Evolutionary conservation across 208 protist species (phyloP).

Genomic region (Histomonas meleagridis): DNA sequence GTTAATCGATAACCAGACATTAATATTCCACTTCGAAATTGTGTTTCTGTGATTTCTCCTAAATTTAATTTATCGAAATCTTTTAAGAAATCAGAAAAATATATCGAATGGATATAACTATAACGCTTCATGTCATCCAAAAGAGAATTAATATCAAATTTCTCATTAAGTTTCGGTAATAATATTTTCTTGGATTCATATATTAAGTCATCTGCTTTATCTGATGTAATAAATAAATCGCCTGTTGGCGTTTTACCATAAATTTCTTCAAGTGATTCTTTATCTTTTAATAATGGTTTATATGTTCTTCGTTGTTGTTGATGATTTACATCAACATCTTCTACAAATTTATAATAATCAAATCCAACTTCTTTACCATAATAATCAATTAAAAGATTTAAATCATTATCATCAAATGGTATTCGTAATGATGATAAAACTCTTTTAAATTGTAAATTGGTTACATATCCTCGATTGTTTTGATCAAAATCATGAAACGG

Average conservation of each 20-base stretch:
- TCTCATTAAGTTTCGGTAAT: neutral
- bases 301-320: neutral
- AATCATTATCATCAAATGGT: neutral
- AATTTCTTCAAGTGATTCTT: neutral
- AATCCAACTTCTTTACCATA: neutral
- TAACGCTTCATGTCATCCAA: neutral
- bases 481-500: conserved; percentile 27
- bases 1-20: conserved; percentile 7
- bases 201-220: neutral
- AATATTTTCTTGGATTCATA: neutral
- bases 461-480: neutral
- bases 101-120: neutral
- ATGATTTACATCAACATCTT: neutral
- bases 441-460: neutral
- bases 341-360: conserved; percentile 21
- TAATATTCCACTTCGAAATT: neutral
- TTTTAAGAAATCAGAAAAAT: neutral
- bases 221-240: neutral
- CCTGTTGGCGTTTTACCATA: conserved; percentile 11
- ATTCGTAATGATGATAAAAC: neutral
- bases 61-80: conserved; percentile 5
- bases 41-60: neutral
- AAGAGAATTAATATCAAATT: neutral
- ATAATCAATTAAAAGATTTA: neutral
- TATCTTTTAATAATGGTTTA: neutral